These are phyloP conservation scores for Xylaria sp. DNA, from an alignment of 2,329 filamentous ascomycete species.

Conservation along the genomic window DNA sequence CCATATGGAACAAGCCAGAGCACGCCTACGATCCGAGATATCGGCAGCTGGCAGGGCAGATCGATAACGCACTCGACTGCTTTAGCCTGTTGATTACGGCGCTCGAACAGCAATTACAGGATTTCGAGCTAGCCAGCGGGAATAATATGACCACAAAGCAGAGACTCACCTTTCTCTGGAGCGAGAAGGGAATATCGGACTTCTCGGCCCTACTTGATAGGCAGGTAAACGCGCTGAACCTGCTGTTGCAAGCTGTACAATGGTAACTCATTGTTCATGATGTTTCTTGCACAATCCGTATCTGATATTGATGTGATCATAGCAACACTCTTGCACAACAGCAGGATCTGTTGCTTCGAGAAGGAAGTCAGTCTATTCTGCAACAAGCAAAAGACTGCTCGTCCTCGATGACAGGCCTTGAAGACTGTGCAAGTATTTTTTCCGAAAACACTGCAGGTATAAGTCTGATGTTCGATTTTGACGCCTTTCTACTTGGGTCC, in stretches of 20 bases:
- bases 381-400: constrained; percentile 14
- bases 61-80: constrained; percentile 9
- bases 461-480: constrained; percentile 21
- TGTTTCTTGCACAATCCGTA: neutral
- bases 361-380: constrained; percentile 15
- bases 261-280: constrained; percentile 15
- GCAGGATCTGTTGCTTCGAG: neutral
- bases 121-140: neutral
- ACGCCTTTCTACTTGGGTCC: constrained; percentile 9
- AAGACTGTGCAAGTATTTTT: constrained; percentile 12
- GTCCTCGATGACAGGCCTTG: constrained; percentile 10
- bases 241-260: constrained; percentile 30
- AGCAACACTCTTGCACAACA: constrained; percentile 18
- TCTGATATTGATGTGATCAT: neutral
- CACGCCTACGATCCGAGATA: constrained; percentile 5
- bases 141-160: neutral
- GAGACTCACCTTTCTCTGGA: constrained; percentile 23
- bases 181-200: constrained; percentile 19
- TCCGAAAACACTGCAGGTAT: constrained; percentile 17
- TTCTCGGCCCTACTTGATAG: constrained; percentile 25
- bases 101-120: constrained; percentile 7
- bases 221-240: constrained; percentile 30
- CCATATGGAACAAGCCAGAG: neutral
- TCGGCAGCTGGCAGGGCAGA: constrained; percentile 7
- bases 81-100: constrained; percentile 5